Conservation (phyloP, 106 monocot genomes). For the Hemerocallis citrina region DNA sequence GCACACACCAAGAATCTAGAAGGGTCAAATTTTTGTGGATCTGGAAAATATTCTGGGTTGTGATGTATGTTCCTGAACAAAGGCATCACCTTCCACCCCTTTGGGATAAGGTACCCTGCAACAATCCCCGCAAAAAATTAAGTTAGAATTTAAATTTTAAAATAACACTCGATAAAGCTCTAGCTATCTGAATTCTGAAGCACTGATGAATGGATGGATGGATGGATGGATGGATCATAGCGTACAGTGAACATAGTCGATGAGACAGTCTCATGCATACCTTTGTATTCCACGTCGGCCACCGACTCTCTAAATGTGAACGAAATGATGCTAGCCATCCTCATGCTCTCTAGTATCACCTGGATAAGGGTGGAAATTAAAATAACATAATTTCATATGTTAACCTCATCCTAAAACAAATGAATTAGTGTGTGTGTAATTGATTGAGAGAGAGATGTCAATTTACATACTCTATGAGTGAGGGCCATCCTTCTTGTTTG, state of each 20-base stretch:
- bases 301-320: conserved; percentile 93
- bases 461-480: conserved; percentile 52
- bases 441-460: background rate
- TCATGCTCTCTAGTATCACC: conserved; percentile 80
- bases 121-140: background rate
- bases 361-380: conserved; percentile 16
- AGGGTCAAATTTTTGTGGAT: conserved; percentile 72
- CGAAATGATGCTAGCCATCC: conserved; percentile 93
- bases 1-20: conserved; percentile 66
- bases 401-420: background rate
- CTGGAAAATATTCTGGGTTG: conserved; percentile 56
- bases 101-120: conserved; percentile 81
- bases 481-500: conserved; percentile 70
- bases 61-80: conserved; percentile 94
- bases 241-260: too few species aligned
- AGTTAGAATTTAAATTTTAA: too few species aligned
- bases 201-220: too few species aligned
- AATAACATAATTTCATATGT: background rate
- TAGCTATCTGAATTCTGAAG: too few species aligned
- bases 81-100: conserved; percentile 98
- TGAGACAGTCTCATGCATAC: conserved; percentile 26
- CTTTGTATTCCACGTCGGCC: conserved; percentile 84
- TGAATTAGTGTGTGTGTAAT: background rate
- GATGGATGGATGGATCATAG: too few species aligned
- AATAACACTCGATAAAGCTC: too few species aligned